Evolutionary conservation across 2,329 filamentous ascomycete species (phyloP), one percentile per base, ranked within the genome.

Genomic region (Ophiocordyceps australis): DNA sequence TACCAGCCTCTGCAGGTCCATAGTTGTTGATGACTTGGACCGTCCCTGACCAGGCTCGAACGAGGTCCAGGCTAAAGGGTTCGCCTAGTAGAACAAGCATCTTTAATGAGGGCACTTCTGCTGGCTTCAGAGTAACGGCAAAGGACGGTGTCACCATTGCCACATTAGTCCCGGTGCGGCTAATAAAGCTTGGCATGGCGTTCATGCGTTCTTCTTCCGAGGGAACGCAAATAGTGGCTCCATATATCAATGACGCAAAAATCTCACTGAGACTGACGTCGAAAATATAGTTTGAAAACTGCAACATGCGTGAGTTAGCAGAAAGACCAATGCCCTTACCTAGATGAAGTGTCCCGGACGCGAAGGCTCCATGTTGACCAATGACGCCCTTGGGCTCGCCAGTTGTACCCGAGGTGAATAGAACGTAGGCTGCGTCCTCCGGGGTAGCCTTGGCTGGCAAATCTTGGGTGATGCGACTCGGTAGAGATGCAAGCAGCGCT

Each of bases 201-300:
- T 24, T 4, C 3, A 24, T 17, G 1, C 28, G 24, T 11, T 22
- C 18, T 4, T 17, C 14, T 10, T 28, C 28, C 5, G 27, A 23
- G 3, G 31, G 33, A 8, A 35, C 23, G 16, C 33, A 35, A 9
- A 35, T 13, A 10, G 18, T 22, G 14, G 21, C 31, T 4, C 33
- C 33, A 15, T n/a, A 24, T 6, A 27, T 10, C 4, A 35, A 26
- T 7, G 28, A 22, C n/a, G 14, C n/a, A 15, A 35, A 25, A 11
- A 35, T 30, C 14, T 32, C 33, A 7, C n/a, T 8, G 9, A 31
- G 22, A 13, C 25, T 22, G 5, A 21, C 19, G 17, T 35, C 33
- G 23, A 33, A 35, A 12, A 26, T 23, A 14, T 33, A 33, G 12
- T 20, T 20, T n/a, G 31, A 28, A 14, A 32, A 33, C 16, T 32